These are phyloP conservation scores for Candida morakotiae DNA, from an alignment of 805 yeast species.

Conservation along the genomic window DNA sequence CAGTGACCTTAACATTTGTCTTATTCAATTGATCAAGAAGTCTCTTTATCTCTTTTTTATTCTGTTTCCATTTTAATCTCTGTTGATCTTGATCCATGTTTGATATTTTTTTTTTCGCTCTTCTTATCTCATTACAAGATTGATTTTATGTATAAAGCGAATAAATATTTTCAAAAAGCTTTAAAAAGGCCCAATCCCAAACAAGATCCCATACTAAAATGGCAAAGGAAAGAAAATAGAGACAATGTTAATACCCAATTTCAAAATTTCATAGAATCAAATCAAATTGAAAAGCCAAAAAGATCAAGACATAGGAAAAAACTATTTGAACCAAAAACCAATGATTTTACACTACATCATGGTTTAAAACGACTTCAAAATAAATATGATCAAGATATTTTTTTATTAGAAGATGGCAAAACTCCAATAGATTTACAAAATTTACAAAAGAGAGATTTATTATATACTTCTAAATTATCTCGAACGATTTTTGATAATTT, in stretches of 20 bases:
- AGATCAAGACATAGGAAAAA: neutral
- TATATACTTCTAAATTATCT: constrained; percentile 14
- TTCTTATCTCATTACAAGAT: neutral
- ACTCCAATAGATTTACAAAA: constrained; percentile 16
- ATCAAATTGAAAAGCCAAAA: constrained; percentile 13
- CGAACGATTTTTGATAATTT: constrained; percentile 26
- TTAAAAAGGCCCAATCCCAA: neutral
- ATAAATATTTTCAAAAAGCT: neutral
- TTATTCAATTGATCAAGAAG: constrained; percentile 43
- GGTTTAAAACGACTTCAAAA: constrained; percentile 25
- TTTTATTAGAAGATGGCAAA: constrained; percentile 23
- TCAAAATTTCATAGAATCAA: constrained; percentile 19
- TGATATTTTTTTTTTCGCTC: neutral
- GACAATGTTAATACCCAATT: constrained; percentile 14
- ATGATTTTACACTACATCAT: constrained; percentile 11
- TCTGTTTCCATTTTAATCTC: constrained; percentile 60
- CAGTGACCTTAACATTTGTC: constrained; percentile 45
- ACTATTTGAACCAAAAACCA: neutral
- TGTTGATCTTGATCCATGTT: constrained; percentile 36
- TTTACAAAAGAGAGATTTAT: constrained; percentile 21
- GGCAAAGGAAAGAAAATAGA: neutral
- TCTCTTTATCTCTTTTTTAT: constrained; percentile 45
- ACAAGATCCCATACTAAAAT: neutral
- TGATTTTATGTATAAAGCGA: neutral
- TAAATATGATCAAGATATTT: constrained; percentile 23